Conservation (phyloP, 179 eudicot genomes). For the Nepenthes alata region DNA sequence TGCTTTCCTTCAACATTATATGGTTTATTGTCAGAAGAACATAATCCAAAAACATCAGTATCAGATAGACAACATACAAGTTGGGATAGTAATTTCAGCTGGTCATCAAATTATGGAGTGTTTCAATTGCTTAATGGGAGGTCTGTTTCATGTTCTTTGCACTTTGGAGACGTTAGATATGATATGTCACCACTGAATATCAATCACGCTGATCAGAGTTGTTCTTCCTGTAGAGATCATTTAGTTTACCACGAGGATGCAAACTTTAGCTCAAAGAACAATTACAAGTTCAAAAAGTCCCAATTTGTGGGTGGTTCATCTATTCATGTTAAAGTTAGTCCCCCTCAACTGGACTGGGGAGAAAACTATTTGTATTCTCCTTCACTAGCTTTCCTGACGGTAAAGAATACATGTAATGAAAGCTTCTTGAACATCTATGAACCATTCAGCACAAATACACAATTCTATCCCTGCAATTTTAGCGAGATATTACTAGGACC, state of each 20-base stretch:
- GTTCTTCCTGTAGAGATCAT: conserved; percentile 25
- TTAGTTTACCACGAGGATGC: conserved; percentile 15
- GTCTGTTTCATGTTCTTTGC: conserved; percentile 42
- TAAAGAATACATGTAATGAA: conserved; percentile 46
- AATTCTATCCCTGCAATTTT: conserved; percentile 67
- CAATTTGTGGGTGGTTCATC: conserved; percentile 24
- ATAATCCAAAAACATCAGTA: conserved; percentile 7
- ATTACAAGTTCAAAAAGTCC: conserved; percentile 24
- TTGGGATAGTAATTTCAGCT: conserved; percentile 23
- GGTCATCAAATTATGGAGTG: conserved; percentile 26
- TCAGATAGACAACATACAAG: conserved; percentile 15
- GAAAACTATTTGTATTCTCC: conserved; percentile 43
- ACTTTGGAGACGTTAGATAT: conserved; percentile 21
- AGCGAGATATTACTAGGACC: conserved; percentile 55
- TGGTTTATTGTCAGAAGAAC: conserved; percentile 24
- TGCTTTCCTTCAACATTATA: conserved; percentile 37
- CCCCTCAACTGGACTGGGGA: conserved; percentile 67
- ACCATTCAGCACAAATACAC: conserved; percentile 68
- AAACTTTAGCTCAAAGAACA: conserved; percentile 16
- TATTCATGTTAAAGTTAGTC: conserved; percentile 42
- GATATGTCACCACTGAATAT: conserved; percentile 14
- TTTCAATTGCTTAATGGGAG: conserved; percentile 30
- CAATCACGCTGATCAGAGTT: conserved; percentile 13
- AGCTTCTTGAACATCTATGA: conserved; percentile 31
- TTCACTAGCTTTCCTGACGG: conserved; percentile 41